Percentiles rank a stretch among this genome's conserved stretches.
These are phyloP conservation scores for Dendrostoma leiphaemia DNA, from an alignment of 2,329 filamentous ascomycete genomes.

Conservation along the genomic window DNA sequence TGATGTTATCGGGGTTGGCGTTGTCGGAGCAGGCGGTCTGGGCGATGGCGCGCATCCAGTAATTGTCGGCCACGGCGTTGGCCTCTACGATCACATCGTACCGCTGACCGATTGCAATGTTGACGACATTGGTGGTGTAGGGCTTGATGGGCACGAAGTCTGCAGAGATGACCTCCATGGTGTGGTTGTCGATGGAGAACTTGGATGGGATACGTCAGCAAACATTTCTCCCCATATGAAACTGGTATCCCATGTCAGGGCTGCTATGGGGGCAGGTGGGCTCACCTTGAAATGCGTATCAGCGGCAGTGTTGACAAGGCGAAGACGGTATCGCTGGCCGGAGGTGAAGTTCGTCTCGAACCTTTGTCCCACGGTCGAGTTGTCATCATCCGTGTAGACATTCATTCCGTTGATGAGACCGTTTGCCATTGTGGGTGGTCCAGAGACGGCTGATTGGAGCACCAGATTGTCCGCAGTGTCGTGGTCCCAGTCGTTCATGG, in stretches of 20 bases:
- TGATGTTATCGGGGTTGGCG: conserved; percentile 16
- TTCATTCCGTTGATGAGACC: conserved; percentile 16
- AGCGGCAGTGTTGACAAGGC: conserved; percentile 29
- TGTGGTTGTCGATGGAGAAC: conserved; percentile 46
- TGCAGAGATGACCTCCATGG: conserved; percentile 43
- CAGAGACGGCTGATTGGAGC: conserved; percentile 41
- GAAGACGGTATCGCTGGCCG: background rate
- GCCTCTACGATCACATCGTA: conserved; percentile 38
- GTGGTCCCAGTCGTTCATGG: conserved; percentile 1
- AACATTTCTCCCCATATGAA: too few relatives aligned
- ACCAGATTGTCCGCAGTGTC: background rate
- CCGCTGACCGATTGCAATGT: conserved; percentile 39
- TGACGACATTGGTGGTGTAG: conserved; percentile 44
- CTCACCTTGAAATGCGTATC: conserved; percentile 40
- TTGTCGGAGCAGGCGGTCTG: conserved; percentile 18
- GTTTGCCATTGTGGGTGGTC: conserved; percentile 48
- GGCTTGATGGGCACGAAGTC: conserved; percentile 49
- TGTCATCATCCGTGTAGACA: conserved; percentile 49
- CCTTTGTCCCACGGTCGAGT: conserved; percentile 17
- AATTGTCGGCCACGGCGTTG: conserved; percentile 26
- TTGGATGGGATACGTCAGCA: conserved; percentile 42
- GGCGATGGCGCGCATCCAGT: conserved; percentile 23
- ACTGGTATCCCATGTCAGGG: too few relatives aligned
- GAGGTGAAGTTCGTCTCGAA: conserved; percentile 27
- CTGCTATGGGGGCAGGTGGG: too few relatives aligned